Base-by-base conservation (phyloP, 768 basidiomycete genomes). In the Termitomyces titanicus region DNA sequence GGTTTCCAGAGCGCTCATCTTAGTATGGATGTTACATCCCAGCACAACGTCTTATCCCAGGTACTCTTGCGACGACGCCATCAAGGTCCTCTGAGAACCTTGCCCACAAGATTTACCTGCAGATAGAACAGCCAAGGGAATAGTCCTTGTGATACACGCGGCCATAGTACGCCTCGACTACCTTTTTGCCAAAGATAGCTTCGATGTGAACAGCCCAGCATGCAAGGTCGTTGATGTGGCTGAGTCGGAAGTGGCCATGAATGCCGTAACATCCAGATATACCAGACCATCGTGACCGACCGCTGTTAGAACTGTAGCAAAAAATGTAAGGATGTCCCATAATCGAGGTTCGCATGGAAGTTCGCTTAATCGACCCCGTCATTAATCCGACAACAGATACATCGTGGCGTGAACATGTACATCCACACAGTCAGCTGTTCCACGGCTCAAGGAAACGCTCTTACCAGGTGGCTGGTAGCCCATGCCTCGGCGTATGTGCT, bases 191-290 rank as follows among this genome's bases (percentile, higher is more conserved):
- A 13, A 55, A 34, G 10, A 57, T 44, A 12, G 55, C 50, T 42
- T 52, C 53, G 40, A 60, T 25, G n/a, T 54, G 49, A 9, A 52
- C 48, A 11, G 52, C 47, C 12, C 43, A 47, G 27, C 44, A 47
- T 4, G 52, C 39, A 22, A 53, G 56, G 47, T 53, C 55, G 12
- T 53, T 47, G 38, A 60, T 54, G 49, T n/a, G n/a, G n/a, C n/a
- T n/a, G 54, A 51, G 18, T 57, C 46, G 33, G 47, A 38, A 17
- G 56, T 29, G 22, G 39, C 47, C 13, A 58, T 18, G n/a, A 46
- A 55, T 6, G 8, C 13, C 22, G 34, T 24, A 9, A 24, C 54
- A 44, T 47, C 42, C 29, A 43, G n/a, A n/a, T n/a, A n/a, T n/a
- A n/a, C n/a, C n/a, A n/a, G n/a, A n/a, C n/a, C n/a, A n/a, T n/a